Evolutionary conservation across 2,329 filamentous ascomycete genomes (phyloP), one percentile per base, ranked within the genome.

Genomic region (Aspergillus pseudoterreus): DNA sequence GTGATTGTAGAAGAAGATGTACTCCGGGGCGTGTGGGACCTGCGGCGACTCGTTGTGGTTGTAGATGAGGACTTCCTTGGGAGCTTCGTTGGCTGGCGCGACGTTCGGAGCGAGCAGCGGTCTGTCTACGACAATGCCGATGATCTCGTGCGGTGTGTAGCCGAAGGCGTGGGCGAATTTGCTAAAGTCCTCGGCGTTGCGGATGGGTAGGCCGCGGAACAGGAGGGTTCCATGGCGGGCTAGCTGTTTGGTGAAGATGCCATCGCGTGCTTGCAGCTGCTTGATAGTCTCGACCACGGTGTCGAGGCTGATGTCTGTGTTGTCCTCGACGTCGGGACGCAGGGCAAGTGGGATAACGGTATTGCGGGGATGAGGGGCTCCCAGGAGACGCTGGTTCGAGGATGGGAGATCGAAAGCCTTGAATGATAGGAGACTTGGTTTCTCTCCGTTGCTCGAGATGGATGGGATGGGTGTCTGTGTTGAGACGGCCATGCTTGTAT

Each of bases 1-100:
- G 51, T 78, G 71, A 1, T 66, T 61, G 43, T 78, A 78, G 64
- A 79, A 78, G 58, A 79, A 78, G 45, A 79, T 74, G 52, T 79
- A 79, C 53, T 75, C 77, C 0, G 77, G 77, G 0, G 76, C 75
- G 52, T 79, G 77, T 1, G 77, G 77, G 0, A 78, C 76, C 54
- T 78, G 76, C 0, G 75, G 74, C 0, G 74, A 78, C 55, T 80
- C 77, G 53, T 79, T 80, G 62, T 79, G 77, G 56, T 71, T 78
- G 58, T 78, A 78, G 38, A 79, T 78, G 6, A 73, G 63, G 1
- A 77, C 73, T 45, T 76, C 70, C 55, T 76, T 76, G 1, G 76
- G 74, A 2, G 75, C 69, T 58, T 78, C 75, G 50, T 78, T 80
- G 4, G 77, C 77, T 0, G 76, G 75, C 2, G 72, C 72, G 1